These are phyloP conservation scores for Pseudogymnoascus verrucosus DNA, from an alignment of 2,329 filamentous ascomycete genomes.

Conservation along the genomic window DNA sequence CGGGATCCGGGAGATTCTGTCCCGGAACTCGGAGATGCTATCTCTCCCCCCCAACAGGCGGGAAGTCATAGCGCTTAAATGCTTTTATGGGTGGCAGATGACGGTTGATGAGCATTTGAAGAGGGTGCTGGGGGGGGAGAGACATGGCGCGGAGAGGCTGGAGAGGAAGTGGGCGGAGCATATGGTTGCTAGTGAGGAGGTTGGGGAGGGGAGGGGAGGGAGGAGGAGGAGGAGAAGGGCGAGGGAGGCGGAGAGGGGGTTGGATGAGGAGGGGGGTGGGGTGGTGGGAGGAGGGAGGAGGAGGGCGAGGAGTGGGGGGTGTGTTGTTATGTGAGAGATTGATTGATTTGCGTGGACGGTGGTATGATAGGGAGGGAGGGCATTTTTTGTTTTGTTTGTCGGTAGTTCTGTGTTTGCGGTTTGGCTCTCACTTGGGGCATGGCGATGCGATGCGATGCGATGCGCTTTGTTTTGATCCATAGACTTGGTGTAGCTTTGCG, in stretches of 20 bases:
- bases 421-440: neutral
- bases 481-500: neutral
- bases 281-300: constrained; percentile 40
- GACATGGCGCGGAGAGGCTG: constrained; percentile 64
- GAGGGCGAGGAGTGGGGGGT: constrained; percentile 56
- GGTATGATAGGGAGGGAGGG: neutral
- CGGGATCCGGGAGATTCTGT: constrained; percentile 78
- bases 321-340: constrained; percentile 52
- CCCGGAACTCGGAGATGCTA: constrained; percentile 66
- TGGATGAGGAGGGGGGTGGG: constrained; percentile 33
- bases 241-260: constrained; percentile 71
- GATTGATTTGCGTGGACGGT: neutral
- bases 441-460: too few relatives aligned
- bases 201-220: constrained; percentile 51
- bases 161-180: constrained; percentile 90
- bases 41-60: constrained; percentile 47
- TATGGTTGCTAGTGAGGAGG: constrained; percentile 88
- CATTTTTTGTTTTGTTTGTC: neutral
- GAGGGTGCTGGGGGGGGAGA: constrained; percentile 70
- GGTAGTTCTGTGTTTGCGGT: neutral
- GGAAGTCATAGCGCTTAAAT: constrained; percentile 80
- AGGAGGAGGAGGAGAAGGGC: constrained; percentile 67
- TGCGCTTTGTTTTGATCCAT: neutral
- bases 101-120: constrained; percentile 92
- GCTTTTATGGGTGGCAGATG: constrained; percentile 91